phyloP scores from a whole-genome alignment of 306 rosid species.

The Fragaria vesca region DNA sequence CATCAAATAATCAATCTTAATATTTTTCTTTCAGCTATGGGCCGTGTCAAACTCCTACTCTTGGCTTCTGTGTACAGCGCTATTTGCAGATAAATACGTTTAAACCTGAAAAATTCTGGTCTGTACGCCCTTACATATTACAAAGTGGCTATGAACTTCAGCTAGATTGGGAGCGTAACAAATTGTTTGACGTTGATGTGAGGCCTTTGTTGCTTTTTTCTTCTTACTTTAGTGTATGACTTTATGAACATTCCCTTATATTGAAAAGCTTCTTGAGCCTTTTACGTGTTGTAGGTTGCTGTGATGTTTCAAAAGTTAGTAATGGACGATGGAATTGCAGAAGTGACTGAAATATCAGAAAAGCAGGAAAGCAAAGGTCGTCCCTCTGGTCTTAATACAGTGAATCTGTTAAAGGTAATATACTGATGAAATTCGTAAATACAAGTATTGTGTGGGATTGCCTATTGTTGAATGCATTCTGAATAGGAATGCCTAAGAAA shows the following conservation, averaged over 20 bases:
- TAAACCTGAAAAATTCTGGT: slow-evolving; percentile 94
- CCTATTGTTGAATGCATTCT: not conserved
- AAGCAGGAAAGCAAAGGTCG: slow-evolving; percentile 89
- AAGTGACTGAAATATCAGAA: slow-evolving; percentile 75
- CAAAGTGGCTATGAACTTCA: slow-evolving; percentile 82
- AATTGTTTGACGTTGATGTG: slow-evolving; percentile 79
- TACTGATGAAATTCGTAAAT: not conserved
- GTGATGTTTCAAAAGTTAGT: slow-evolving; percentile 79
- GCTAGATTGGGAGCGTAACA: slow-evolving; percentile 94
- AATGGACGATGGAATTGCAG: slow-evolving; percentile 63
- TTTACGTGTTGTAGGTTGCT: slow-evolving; percentile 57
- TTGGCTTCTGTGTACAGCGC: slow-evolving; percentile 95
- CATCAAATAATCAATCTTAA: slow-evolving; percentile 30
- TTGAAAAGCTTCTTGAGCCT: slow-evolving; percentile 22
- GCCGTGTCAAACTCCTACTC: slow-evolving; percentile 97
- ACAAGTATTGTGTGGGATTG: not conserved
- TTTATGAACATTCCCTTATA: slow-evolving; percentile 2
- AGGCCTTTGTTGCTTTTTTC: slow-evolving; percentile 28
- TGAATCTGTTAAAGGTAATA: slow-evolving; percentile 86
- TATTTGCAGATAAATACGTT: slow-evolving; percentile 87
- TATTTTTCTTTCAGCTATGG: slow-evolving; percentile 79
- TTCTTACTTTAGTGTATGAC: not conserved
- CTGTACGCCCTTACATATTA: slow-evolving; percentile 67
- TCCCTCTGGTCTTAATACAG: slow-evolving; percentile 93
- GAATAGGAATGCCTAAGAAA: not conserved